A percentile compares a stretch with the other conserved stretches of the same genome.
Evolutionary conservation across 768 basidiomycete genomes (phyloP).

Genomic region (Filobasidium floriforme): DNA sequence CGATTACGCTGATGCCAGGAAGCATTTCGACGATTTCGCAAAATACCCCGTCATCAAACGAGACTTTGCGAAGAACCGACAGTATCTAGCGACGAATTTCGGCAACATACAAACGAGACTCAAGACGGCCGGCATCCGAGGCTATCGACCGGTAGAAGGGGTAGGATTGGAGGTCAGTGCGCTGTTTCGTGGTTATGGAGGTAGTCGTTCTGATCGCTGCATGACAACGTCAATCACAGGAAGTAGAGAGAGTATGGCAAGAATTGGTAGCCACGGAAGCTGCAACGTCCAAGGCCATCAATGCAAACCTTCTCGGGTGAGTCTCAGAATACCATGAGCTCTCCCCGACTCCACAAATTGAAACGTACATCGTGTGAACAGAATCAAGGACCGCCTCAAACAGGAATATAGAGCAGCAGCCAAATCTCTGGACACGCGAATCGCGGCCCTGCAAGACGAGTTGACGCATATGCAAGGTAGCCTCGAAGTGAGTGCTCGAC

Average conservation of each 20-base stretch:
- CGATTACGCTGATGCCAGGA: slow-evolving; percentile 73
- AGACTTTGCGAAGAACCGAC: slow-evolving; percentile 9
- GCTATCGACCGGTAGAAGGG: slow-evolving; percentile 57
- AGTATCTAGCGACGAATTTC: slow-evolving; percentile 53
- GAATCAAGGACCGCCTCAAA: slow-evolving; percentile 44
- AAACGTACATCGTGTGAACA: slow-evolving; percentile 12
- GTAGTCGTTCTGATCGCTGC: not conserved
- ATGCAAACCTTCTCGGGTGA: slow-evolving; percentile 79
- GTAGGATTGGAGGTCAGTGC: slow-evolving; percentile 20
- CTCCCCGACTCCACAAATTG: no score
- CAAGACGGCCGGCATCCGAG: slow-evolving; percentile 70
- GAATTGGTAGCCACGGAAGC: slow-evolving; percentile 65
- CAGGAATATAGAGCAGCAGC: slow-evolving; percentile 38
- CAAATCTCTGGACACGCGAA: slow-evolving; percentile 34
- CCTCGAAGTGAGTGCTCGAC: slow-evolving; percentile 31
- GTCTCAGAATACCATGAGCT: slow-evolving; percentile 35
- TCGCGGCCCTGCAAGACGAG: slow-evolving; percentile 37
- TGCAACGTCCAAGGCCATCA: slow-evolving; percentile 61
- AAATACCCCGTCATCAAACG: slow-evolving; percentile 50
- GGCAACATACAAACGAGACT: slow-evolving; percentile 88
- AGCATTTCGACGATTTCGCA: slow-evolving; percentile 62
- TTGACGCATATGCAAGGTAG: slow-evolving; percentile 35
- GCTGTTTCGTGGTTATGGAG: not conserved
- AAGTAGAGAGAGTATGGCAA: slow-evolving; percentile 7
- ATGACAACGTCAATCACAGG: slow-evolving; percentile 58